Conservation (phyloP, 2,329 filamentous ascomycete genomes). For the Ascochyta lentis region DNA sequence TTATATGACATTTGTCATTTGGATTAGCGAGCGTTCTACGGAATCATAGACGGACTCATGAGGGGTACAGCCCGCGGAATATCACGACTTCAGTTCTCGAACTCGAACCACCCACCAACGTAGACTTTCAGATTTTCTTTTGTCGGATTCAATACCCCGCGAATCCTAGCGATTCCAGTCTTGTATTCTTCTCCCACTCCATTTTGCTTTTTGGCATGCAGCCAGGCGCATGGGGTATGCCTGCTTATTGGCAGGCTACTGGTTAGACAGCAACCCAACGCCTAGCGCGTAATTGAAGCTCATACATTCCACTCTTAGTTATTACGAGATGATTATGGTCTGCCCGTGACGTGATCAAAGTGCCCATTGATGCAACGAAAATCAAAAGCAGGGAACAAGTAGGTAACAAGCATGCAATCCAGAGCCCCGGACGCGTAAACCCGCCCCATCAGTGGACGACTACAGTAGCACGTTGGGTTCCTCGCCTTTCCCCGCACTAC, state of each 20-base stretch:
- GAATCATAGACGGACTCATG: constrained; percentile 39
- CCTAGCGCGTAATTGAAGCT: constrained; percentile 45
- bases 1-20: constrained; percentile 26
- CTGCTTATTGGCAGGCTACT: constrained; percentile 39
- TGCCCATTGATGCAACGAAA: constrained; percentile 39
- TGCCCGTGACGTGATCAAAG: constrained; percentile 44
- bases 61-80: constrained; percentile 33
- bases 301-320: constrained; percentile 26
- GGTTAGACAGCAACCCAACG: constrained; percentile 40
- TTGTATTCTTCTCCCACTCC: constrained; percentile 43
- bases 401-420: constrained; percentile 21
- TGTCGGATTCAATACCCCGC: constrained; percentile 47
- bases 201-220: constrained; percentile 28
- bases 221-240: constrained; percentile 24
- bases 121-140: constrained; percentile 40
- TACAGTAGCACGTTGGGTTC: constrained; percentile 3
- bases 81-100: constrained; percentile 40
- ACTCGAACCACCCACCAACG: constrained; percentile 21
- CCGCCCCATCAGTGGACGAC: constrained; percentile 1
- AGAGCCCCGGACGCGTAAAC: constrained; percentile 18
- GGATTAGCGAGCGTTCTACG: constrained; percentile 44
- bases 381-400: constrained; percentile 26
- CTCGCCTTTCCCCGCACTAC: constrained; percentile 27
- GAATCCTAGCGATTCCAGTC: constrained; percentile 39
- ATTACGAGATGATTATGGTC: constrained; percentile 43